Base-by-base conservation (phyloP, 75 land plant species). In the Isoetes taiwanensis region DNA sequence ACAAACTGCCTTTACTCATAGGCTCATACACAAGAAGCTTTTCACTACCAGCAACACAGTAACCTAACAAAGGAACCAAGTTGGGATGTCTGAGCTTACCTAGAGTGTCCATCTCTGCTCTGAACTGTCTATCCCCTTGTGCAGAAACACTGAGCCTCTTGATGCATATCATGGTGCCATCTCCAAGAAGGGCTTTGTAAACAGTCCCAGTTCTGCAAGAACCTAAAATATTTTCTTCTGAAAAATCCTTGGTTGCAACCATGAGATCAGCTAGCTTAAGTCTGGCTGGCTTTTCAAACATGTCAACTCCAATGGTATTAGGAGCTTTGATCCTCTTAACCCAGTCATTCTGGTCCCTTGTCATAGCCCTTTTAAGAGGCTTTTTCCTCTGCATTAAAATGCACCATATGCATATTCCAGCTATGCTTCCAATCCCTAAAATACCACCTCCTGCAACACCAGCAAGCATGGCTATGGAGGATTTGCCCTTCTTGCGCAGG, bases 271-370 rank as follows among this genome's bases (percentile, higher is more conserved):
- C 59, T 2, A 94, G 58, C 42, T 61, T 72, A 69, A 94, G 77
- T 56, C 82, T 84, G 1, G 82, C 72, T 41, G 84, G 72, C 24
- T 88, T 84, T 64, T 89, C 99, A 68, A 94, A 88, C 80, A 82
- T 80, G 12, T 84, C 78, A 30, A 94, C 82, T 68, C 69, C 63
- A 10, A 72, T 29, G 14, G 6, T 17, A n/a, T n/a, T n/a, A n/a
- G n/a, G n/a, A n/a, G n/a, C n/a, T n/a, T n/a, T 64, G 17, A 80
- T 63, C 40, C 61, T 46, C 62, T 53, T 69, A 2, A 67, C 69
- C 84, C 84, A 81, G 54, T 62, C 67, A 58, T 75, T 80, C 34
- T 65, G 81, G 34, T 64, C 69, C 27, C 66, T 32, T 46, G 30
- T 26, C 19, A 31, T 61, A 11, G 0, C 16, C 34, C 17, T 53